Conservation (phyloP, 441 rosid genomes). For the Manihot esculenta region DNA sequence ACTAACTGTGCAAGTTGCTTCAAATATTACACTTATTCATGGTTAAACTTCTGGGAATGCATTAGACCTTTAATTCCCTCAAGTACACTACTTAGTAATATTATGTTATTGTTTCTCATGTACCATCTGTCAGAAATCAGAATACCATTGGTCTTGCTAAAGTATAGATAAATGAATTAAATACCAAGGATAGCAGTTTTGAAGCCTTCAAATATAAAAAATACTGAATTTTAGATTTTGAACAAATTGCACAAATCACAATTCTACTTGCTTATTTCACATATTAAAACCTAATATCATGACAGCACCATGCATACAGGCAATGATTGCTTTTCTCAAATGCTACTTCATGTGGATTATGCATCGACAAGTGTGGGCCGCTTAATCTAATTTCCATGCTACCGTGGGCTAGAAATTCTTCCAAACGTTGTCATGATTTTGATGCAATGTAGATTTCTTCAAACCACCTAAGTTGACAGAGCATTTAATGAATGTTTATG, state of each 20-base stretch:
- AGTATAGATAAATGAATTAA: background rate
- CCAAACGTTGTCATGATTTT: background rate
- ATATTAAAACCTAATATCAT: background rate
- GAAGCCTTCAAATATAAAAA: background rate
- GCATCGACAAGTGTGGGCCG: background rate
- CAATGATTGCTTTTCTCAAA: background rate
- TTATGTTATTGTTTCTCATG: background rate
- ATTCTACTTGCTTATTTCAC: background rate
- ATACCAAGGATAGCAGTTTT: background rate
- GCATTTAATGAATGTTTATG: background rate
- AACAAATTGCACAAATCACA: background rate
- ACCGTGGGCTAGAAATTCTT: background rate
- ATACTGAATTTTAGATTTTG: background rate
- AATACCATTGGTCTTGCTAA: background rate
- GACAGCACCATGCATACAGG: background rate
- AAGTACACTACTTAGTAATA: background rate
- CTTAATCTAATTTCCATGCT: background rate
- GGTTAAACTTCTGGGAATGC: background rate
- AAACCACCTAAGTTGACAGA: background rate
- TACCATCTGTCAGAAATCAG: background rate
- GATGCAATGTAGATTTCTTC: background rate
- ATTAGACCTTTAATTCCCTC: background rate
- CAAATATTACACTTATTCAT: background rate
- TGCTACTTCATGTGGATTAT: background rate
- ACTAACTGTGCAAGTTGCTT: background rate